These are phyloP conservation scores for Pythium phragmiticola DNA, from an alignment of 352 stramenopile species.

Conservation along the genomic window DNA sequence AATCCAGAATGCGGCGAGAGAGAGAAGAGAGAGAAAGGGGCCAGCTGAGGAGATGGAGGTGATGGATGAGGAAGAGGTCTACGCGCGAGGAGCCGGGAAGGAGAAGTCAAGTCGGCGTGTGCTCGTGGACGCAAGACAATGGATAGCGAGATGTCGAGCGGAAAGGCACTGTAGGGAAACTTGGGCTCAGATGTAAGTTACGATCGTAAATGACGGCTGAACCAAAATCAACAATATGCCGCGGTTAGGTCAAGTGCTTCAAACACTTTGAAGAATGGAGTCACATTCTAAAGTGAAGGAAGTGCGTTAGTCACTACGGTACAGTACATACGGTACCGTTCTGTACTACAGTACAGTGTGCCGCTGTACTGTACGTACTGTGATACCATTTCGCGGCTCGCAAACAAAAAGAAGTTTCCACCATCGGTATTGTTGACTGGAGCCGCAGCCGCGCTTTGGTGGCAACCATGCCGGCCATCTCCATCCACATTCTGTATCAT, in stretches of 20 bases:
- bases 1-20: background rate
- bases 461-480: no score
- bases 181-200: conserved; percentile 26
- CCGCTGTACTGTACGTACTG: no score
- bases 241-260: background rate
- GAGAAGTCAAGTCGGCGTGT: background rate
- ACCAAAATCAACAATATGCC: conserved; percentile 19
- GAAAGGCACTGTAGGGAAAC: conserved; percentile 6
- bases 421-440: no score
- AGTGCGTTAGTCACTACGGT: no score
- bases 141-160: background rate
- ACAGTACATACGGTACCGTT: no score
- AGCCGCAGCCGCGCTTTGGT: no score
- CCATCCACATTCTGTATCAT: no score
- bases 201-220: conserved; percentile 1
- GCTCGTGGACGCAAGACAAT: no score
- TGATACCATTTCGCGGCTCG: no score
- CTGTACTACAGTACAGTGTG: no score
- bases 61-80: background rate
- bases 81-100: background rate
- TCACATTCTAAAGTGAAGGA: background rate
- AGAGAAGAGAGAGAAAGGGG: background rate
- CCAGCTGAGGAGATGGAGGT: background rate
- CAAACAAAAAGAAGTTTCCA: no score
- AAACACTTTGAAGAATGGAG: background rate